Conservation (phyloP, 257 asterid species). For the Nicotiana tomentosiformis region DNA sequence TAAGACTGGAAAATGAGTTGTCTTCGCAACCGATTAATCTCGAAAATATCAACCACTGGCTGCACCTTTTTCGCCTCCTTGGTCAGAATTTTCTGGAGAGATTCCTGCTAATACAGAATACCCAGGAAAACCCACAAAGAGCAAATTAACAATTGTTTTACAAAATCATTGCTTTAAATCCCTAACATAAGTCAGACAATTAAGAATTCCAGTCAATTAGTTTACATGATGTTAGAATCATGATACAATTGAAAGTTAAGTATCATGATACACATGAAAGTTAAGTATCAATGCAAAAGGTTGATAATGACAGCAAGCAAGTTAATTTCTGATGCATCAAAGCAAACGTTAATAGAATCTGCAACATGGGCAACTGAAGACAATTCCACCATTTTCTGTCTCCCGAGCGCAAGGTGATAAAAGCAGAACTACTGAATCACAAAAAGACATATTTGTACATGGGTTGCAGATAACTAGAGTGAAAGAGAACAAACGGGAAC, state of each 20-base stretch:
- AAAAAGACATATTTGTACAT: background rate
- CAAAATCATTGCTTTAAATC: background rate
- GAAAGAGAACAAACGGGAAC: background rate
- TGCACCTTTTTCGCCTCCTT: conserved; percentile 56
- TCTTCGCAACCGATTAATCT: conserved; percentile 69
- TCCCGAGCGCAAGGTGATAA: background rate
- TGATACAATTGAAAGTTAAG: conserved; percentile 3
- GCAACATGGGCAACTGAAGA: background rate
- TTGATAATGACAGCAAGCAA: background rate
- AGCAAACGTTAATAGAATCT: background rate
- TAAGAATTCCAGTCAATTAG: background rate
- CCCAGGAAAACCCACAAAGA: conserved; percentile 9
- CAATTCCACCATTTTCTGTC: background rate
- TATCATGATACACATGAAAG: background rate
- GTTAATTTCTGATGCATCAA: conserved; percentile 3
- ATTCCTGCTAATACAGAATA: conserved; percentile 47
- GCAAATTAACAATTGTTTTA: conserved; percentile 9
- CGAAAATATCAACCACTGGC: conserved; percentile 63
- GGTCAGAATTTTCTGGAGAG: conserved; percentile 45
- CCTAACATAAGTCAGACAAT: background rate
- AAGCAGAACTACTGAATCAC: background rate
- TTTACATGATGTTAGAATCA: conserved; percentile 7
- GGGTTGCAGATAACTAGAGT: background rate
- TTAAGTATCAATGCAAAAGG: background rate
- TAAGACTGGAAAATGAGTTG: conserved; percentile 74